These are phyloP conservation scores for Musa beccarii DNA, from an alignment of 176 grass and related monocot species.

Conservation along the genomic window DNA sequence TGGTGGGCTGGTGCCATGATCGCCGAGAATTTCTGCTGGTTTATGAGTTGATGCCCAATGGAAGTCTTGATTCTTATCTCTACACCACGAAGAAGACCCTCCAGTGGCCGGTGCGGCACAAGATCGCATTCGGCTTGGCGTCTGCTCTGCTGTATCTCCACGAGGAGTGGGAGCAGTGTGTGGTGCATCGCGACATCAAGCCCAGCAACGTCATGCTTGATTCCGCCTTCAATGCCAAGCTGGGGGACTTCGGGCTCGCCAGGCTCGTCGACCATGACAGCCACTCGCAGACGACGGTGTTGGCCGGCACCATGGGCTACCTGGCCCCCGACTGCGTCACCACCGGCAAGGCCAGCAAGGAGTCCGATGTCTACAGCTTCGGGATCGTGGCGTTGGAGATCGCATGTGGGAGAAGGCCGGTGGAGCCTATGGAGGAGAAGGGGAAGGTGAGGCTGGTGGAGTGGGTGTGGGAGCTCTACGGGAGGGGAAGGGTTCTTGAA, in stretches of 20 bases:
- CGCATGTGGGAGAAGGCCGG: slow-evolving; percentile 33
- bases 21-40: slow-evolving; percentile 18
- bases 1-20: slow-evolving; percentile 65
- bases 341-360: slow-evolving; percentile 56
- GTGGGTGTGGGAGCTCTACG: slow-evolving; percentile 37
- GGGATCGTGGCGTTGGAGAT: slow-evolving; percentile 51
- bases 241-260: slow-evolving; percentile 66
- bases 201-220: slow-evolving; percentile 75
- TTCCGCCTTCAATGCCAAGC: slow-evolving; percentile 50
- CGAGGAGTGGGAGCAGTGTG: slow-evolving; percentile 67
- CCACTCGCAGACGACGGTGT: slow-evolving; percentile 47
- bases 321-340: slow-evolving; percentile 53
- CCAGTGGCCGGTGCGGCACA: slow-evolving; percentile 37
- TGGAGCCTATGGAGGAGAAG: slow-evolving; percentile 7
- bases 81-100: slow-evolving; percentile 28
- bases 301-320: slow-evolving; percentile 69
- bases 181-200: slow-evolving; percentile 56
- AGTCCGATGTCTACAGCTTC: slow-evolving; percentile 62
- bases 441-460: slow-evolving; percentile 26
- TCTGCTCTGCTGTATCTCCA: slow-evolving; percentile 61
- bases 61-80: slow-evolving; percentile 46
- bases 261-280: slow-evolving; percentile 52
- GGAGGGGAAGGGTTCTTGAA: slow-evolving; percentile 19
- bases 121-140: slow-evolving; percentile 36
- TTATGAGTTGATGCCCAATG: slow-evolving; percentile 58